A percentile compares a stretch with the other conserved stretches of the same genome.
These are phyloP conservation scores for Diplodia corticola DNA, from an alignment of 2,329 filamentous ascomycete genomes.

Conservation along the genomic window DNA sequence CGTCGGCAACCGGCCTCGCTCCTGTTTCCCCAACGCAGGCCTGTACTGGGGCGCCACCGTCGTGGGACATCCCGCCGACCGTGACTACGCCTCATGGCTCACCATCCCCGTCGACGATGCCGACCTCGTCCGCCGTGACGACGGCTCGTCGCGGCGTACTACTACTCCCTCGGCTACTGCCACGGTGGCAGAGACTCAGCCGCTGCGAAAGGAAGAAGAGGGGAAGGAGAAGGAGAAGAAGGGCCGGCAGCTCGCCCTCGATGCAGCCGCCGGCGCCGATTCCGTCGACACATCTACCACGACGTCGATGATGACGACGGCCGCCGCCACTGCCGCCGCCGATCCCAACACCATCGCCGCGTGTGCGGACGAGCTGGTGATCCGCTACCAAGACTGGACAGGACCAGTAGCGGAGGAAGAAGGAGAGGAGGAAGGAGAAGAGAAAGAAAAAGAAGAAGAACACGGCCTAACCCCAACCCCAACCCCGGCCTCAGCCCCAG, in stretches of 20 bases:
- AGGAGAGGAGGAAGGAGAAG: background rate
- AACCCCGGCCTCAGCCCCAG: no score
- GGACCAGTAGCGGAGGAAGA: background rate
- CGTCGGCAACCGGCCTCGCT: background rate
- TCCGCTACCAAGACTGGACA: conserved; percentile 1
- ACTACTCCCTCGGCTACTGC: no score
- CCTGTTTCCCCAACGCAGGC: background rate
- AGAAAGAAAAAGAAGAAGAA: background rate
- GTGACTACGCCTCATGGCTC: background rate
- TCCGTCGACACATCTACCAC: no score
- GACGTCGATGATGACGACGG: no score
- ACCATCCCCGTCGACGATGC: background rate
- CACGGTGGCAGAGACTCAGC: background rate
- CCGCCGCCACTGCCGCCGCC: background rate
- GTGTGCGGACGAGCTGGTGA: conserved; percentile 3
- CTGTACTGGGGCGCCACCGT: conserved; percentile 2
- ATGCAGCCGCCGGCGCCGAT: background rate
- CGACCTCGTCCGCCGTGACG: background rate
- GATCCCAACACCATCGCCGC: background rate
- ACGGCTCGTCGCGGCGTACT: background rate
- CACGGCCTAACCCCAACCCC: no score
- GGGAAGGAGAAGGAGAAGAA: background rate
- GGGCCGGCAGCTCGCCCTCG: background rate
- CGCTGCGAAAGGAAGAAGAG: background rate
- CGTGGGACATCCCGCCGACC: no score